phyloP scores from a whole-genome alignment of 192 early-diverging fungal genomes.

The Dissophora globulifera region DNA sequence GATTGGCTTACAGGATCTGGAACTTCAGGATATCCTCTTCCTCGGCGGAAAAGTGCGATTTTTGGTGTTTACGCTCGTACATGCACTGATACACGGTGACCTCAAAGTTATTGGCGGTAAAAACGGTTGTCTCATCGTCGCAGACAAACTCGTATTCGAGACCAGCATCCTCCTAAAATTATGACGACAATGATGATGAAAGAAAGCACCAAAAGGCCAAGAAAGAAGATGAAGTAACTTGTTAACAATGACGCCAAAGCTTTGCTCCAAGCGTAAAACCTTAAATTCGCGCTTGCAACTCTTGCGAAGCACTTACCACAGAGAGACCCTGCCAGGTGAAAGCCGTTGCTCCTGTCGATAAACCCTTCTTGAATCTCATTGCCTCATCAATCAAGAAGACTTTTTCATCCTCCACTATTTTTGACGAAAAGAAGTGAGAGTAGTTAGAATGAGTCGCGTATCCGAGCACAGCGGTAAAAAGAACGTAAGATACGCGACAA shows the following conservation, averaged over 20 bases:
- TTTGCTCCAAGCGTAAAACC: not conserved
- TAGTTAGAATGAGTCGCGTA: not conserved
- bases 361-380: conserved; percentile 58
- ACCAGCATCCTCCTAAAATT: conserved; percentile 50
- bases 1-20: conserved; percentile 44
- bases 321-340: conserved; percentile 68
- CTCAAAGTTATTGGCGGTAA: conserved; percentile 65
- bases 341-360: conserved; percentile 37
- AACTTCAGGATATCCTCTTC: conserved; percentile 67
- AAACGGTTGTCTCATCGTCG: conserved; percentile 51
- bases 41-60: conserved; percentile 56
- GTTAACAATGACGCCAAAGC: conserved; percentile 5
- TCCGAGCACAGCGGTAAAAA: not conserved
- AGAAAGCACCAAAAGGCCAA: not conserved
- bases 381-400: conserved; percentile 74
- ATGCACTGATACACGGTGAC: conserved; percentile 71
- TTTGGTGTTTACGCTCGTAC: conserved; percentile 65
- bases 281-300: not conserved
- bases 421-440: not conserved
- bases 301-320: conserved; percentile 28
- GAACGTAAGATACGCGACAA: not conserved
- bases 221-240: not conserved
- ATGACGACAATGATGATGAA: too few species aligned
- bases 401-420: conserved; percentile 71
- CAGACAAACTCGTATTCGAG: conserved; percentile 60